These are phyloP conservation scores for Calonectria henricotiae DNA, from an alignment of 2,329 filamentous ascomycete genomes.

Conservation along the genomic window DNA sequence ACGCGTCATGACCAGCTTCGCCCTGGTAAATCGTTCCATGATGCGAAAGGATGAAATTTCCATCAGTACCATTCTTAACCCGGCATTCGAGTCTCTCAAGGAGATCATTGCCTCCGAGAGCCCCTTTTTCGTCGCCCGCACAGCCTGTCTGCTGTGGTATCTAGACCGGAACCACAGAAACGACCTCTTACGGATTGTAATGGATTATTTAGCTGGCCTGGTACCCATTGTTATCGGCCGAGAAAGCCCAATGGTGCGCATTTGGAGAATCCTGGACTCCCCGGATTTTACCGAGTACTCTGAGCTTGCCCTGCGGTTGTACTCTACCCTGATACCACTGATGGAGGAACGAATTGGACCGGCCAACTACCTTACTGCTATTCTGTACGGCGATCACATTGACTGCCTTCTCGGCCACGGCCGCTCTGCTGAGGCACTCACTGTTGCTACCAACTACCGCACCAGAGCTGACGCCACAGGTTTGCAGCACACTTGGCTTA, in stretches of 20 bases:
- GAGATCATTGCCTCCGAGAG: conserved; percentile 56
- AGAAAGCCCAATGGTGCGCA: conserved; percentile 53
- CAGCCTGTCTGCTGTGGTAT: conserved; percentile 58
- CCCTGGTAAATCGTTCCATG: conserved; percentile 56
- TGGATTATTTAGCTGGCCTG: conserved; percentile 54
- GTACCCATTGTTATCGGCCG: conserved; percentile 54
- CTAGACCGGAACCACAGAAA: conserved; percentile 56
- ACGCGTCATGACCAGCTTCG: conserved; percentile 56
- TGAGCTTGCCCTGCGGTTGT: conserved; percentile 55
- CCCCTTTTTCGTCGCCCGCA: conserved; percentile 56
- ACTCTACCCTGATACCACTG: conserved; percentile 53
- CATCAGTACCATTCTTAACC: conserved; percentile 54
- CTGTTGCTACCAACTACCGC: conserved; percentile 53
- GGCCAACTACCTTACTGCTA: conserved; percentile 56
- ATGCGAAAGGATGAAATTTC: conserved; percentile 55
- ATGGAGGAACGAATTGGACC: conserved; percentile 55
- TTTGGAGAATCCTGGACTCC: conserved; percentile 55
- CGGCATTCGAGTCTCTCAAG: conserved; percentile 58
- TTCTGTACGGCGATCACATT: conserved; percentile 57
- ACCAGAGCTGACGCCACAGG: conserved; percentile 54
- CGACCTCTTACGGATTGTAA: conserved; percentile 55
- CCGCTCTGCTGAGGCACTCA: conserved; percentile 51
- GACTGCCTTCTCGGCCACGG: conserved; percentile 55
- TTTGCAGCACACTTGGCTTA: conserved; percentile 53
- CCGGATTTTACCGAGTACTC: conserved; percentile 56